These are phyloP conservation scores for Cryptococcus maquisensis DNA, from an alignment of 1,284 basidiomycete species.

Conservation along the genomic window DNA sequence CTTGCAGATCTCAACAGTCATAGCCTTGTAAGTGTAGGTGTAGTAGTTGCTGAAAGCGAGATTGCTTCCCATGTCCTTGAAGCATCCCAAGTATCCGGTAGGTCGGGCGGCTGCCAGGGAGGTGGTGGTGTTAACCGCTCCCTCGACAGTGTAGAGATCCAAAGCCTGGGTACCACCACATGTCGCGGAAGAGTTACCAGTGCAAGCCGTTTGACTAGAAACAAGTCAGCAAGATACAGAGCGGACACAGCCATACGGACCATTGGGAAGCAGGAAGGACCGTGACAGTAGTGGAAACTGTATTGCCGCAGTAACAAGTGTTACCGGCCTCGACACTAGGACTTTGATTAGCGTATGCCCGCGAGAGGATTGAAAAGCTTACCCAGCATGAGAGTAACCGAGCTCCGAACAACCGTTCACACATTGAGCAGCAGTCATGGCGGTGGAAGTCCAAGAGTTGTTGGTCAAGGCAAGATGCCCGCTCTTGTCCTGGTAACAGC, in stretches of 20 bases:
- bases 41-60: constrained; percentile 15
- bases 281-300: background rate
- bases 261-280: background rate
- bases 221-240: too few relatives aligned
- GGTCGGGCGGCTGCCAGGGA: constrained; percentile 6
- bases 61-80: constrained; percentile 9
- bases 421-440: constrained; percentile 21
- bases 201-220: background rate
- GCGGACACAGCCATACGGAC: too few relatives aligned
- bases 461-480: constrained; percentile 11
- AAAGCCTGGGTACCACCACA: constrained; percentile 6
- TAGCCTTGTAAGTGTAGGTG: constrained; percentile 17
- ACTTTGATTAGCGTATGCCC: background rate
- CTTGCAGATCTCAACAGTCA: constrained; percentile 28
- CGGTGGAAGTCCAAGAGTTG: constrained; percentile 10
- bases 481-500: constrained; percentile 13
- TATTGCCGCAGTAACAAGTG: background rate
- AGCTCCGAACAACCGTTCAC: constrained; percentile 28
- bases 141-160: background rate
- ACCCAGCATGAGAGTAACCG: constrained; percentile 21
- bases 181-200: background rate
- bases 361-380: background rate
- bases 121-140: background rate
- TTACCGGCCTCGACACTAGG: constrained; percentile 2
- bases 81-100: constrained; percentile 17